A percentile compares a stretch with the other conserved stretches of the same genome.
Evolutionary conservation across 2,329 filamentous ascomycete species (phyloP).

Genomic region (Pseudogymnoascus sp.): DNA sequence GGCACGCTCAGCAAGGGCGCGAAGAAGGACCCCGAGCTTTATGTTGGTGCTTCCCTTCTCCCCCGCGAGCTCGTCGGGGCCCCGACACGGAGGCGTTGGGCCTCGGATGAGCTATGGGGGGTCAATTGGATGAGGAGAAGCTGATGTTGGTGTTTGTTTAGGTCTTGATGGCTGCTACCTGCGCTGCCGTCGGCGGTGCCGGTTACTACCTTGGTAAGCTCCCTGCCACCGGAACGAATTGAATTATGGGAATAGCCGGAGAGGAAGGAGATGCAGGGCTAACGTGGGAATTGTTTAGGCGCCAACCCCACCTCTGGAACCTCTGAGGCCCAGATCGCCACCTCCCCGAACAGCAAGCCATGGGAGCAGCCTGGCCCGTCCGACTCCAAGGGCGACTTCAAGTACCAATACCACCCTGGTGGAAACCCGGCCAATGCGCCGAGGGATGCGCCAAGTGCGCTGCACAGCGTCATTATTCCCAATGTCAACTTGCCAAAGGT

Average conservation of each 20-base stretch:
- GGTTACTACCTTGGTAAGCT: constrained; percentile 76
- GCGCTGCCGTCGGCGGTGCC: constrained; percentile 75
- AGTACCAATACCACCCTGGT: constrained; percentile 58
- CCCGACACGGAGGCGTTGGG: background rate
- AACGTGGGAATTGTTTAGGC: constrained; percentile 41
- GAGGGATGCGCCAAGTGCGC: constrained; percentile 85
- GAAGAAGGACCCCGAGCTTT: constrained; percentile 66
- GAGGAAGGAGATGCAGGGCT: background rate
- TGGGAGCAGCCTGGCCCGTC: constrained; percentile 65
- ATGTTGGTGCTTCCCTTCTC: constrained; percentile 40
- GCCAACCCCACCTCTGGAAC: constrained; percentile 76
- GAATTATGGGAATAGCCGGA: background rate
- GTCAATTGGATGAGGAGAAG: background rate
- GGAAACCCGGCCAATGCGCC: constrained; percentile 69
- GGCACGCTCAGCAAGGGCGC: constrained; percentile 53
- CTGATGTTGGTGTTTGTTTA: constrained; percentile 33
- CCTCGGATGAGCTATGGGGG: background rate
- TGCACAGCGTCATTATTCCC: constrained; percentile 91
- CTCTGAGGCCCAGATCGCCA: constrained; percentile 70
- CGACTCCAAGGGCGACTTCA: constrained; percentile 54
- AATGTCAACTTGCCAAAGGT: constrained; percentile 90
- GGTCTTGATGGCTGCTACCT: constrained; percentile 90
- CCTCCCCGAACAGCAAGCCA: constrained; percentile 74
- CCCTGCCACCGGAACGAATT: constrained; percentile 9
- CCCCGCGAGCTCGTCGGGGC: background rate